Percentiles rank a stretch among this genome's conserved stretches.
Evolutionary conservation across 768 basidiomycete genomes (phyloP).

Genomic region (Boletales sp.): DNA sequence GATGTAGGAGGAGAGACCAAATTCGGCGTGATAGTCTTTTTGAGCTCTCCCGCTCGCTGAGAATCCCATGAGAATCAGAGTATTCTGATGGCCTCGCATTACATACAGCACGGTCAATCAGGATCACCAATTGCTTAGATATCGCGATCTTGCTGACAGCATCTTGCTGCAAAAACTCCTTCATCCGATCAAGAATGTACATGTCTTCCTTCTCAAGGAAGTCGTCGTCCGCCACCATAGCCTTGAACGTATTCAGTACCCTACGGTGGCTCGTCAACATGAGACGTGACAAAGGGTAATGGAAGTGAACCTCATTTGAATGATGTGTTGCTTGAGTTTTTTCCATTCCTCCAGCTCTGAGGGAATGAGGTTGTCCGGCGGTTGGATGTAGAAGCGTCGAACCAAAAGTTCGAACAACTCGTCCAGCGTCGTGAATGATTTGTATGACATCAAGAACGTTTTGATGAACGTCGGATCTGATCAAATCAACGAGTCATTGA

Average conservation of each 20-base stretch:
- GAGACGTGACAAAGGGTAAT: background rate
- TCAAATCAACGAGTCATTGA: slow-evolving; percentile 7
- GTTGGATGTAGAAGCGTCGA: slow-evolving; percentile 71
- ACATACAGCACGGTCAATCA: slow-evolving; percentile 80
- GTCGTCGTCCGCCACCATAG: slow-evolving; percentile 83
- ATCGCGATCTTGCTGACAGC: slow-evolving; percentile 63
- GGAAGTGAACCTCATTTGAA: slow-evolving; percentile 73
- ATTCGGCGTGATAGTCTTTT: slow-evolving; percentile 53
- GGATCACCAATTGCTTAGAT: slow-evolving; percentile 67
- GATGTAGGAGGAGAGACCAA: slow-evolving; percentile 68
- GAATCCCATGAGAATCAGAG: slow-evolving; percentile 14
- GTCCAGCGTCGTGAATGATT: slow-evolving; percentile 84
- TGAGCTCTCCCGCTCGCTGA: slow-evolving; percentile 52
- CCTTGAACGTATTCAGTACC: slow-evolving; percentile 86
- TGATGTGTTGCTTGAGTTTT: slow-evolving; percentile 79
- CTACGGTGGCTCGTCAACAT: slow-evolving; percentile 26
- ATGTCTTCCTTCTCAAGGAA: slow-evolving; percentile 84
- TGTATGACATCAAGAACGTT: slow-evolving; percentile 94
- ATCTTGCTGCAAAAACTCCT: slow-evolving; percentile 68
- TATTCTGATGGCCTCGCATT: background rate
- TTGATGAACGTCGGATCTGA: slow-evolving; percentile 76
- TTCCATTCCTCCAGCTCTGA: slow-evolving; percentile 75
- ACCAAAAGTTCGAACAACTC: slow-evolving; percentile 81
- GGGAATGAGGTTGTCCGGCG: slow-evolving; percentile 62
- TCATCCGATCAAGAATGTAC: slow-evolving; percentile 77